Conservation (phyloP, 495 filamentous ascomycete species). For the Beverwykella pulmonaria region DNA sequence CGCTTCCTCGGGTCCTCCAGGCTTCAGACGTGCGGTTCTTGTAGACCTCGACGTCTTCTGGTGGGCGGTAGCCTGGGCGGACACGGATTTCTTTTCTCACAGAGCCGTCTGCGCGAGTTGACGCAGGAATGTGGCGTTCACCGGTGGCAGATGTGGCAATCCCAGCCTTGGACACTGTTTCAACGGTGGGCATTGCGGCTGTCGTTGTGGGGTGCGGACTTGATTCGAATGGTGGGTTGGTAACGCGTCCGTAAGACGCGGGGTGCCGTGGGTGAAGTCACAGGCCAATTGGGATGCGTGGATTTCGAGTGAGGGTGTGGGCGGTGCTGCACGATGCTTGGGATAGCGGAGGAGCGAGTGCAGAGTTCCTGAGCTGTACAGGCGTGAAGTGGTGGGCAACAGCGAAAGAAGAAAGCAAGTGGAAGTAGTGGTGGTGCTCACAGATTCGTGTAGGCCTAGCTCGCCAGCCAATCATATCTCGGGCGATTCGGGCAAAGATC, state of each 20-base stretch:
- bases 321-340: neutral
- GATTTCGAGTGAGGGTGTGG: neutral
- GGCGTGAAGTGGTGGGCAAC: constrained; percentile 43
- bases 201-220: neutral
- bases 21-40: constrained; percentile 86
- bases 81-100: constrained; percentile 90
- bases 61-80: constrained; percentile 87
- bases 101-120: constrained; percentile 81
- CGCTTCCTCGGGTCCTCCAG: constrained; percentile 78
- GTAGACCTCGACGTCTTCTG: constrained; percentile 96
- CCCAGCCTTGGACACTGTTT: constrained; percentile 63
- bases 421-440: neutral
- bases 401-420: neutral
- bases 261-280: neutral
- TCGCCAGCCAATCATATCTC: neutral
- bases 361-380: neutral
- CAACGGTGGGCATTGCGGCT: constrained; percentile 40
- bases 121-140: constrained; percentile 85
- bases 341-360: too few species aligned
- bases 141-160: constrained; percentile 74
- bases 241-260: neutral
- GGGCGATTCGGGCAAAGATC: neutral
- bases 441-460: neutral
- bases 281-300: neutral
- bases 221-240: neutral